phyloP scores from a whole-genome alignment of 2,329 filamentous ascomycete genomes.

The Blastomyces gilchristii region DNA sequence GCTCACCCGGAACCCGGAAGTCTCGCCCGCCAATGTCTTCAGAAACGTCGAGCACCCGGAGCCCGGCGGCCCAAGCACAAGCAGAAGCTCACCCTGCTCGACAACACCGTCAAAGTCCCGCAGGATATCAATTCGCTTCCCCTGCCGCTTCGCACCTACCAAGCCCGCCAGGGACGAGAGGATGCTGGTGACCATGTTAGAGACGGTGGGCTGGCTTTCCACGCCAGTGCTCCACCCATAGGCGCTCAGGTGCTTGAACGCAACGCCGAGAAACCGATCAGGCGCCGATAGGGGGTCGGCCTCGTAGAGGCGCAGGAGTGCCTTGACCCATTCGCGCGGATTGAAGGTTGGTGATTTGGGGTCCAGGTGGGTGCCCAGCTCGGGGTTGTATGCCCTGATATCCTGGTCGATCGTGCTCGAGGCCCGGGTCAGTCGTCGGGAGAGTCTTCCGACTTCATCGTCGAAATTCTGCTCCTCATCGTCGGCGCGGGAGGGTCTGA shows the following conservation, averaged over 20 bases:
- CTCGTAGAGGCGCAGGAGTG: not conserved
- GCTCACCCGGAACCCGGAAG: not conserved
- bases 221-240: not conserved
- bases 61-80: slow-evolving; percentile 31
- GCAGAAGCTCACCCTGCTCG: slow-evolving; percentile 33
- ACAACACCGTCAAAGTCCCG: not conserved
- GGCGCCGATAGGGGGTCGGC: not conserved
- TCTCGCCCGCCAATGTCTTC: slow-evolving; percentile 53
- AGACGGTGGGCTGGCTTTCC: not conserved
- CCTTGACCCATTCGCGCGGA: not conserved
- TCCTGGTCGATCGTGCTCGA: not conserved
- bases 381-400: not conserved
- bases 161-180: not conserved
- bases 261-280: not conserved
- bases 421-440: not conserved
- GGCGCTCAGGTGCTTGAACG: not conserved
- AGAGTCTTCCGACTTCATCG: not conserved
- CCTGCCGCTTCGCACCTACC: not conserved
- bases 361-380: not conserved
- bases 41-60: slow-evolving; percentile 66
- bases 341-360: not conserved
- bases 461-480: not conserved
- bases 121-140: not conserved
- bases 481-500: not conserved
- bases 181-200: not conserved